Evolutionary conservation across 257 asterid genomes (phyloP), one percentile per base, ranked within the genome.

Genomic region (Solanum gracilifrons): DNA sequence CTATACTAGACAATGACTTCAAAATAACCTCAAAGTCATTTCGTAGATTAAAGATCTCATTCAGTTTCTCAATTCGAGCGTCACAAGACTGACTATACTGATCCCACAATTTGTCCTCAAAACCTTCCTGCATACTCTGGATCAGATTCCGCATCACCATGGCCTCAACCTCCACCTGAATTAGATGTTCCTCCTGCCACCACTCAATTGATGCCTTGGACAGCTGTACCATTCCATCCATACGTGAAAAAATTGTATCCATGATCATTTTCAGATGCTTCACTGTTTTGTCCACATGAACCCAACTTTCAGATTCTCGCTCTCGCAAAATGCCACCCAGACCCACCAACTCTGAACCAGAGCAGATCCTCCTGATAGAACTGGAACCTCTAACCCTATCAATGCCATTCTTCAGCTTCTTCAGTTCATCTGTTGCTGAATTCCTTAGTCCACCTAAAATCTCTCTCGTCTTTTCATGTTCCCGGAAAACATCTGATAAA

Each of bases 311-410:
- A 8, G 92, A 86, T 86, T 90, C 94, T 85, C 88, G 91, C 85
- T 92, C 95, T 60, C 27, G 88, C 41, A 93, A 88, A 89, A 92
- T 88, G 84, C 94, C 95, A 87, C 96, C 93, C 76, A 90, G 86
- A 6, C 95, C 97, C 48, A 90, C 88, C 91, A 93, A 89, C 90
- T 93, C 96, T 31, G 95, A 86, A 74, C 90, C 92, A 80, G 98
- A 95, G 83, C 87, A 83, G 32, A 74, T 88, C 90, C 91, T 92
- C 90, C 88, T 92, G 58, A 92, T 62, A 4, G 91, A 88, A 82
- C 82, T 87, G 88, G 83, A 90, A 82, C 92, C 92, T 90, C 92
- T 87, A 15, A 84, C 88, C 86, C 37, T 62, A 89, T 87, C 90
- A 88, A 94, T 86, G 83, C 90, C 96, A 77, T 88, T 90, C 90